These are phyloP conservation scores for Graphilbum fragrans DNA, from an alignment of 2,329 filamentous ascomycete species.

Conservation along the genomic window DNA sequence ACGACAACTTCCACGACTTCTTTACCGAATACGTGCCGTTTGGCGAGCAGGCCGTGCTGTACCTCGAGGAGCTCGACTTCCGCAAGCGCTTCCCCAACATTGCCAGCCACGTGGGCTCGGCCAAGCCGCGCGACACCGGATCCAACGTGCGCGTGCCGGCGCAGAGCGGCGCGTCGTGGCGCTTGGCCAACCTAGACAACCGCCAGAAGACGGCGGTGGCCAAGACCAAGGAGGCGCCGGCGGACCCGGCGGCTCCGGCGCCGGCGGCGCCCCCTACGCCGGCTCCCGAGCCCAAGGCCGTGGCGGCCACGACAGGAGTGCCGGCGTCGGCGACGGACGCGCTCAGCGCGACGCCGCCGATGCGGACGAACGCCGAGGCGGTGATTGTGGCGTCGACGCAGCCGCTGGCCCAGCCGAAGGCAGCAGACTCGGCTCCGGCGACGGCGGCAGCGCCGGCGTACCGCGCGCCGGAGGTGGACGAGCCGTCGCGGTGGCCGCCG, in stretches of 20 bases:
- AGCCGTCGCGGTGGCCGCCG: conserved; percentile 51
- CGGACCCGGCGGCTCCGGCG: not conserved
- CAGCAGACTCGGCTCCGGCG: conserved; percentile 12
- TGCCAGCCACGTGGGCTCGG: conserved; percentile 32
- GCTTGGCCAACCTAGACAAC: conserved; percentile 51
- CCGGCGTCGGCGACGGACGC: not conserved
- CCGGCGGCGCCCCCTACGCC: conserved; percentile 12
- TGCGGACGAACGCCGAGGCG: not conserved
- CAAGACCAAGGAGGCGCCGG: conserved; percentile 13
- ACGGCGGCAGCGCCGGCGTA: conserved; percentile 18
- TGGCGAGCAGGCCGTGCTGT: conserved; percentile 87
- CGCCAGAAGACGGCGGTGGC: conserved; percentile 34
- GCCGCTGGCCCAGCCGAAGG: conserved; percentile 11
- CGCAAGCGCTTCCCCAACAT: conserved; percentile 62
- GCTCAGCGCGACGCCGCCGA: not conserved
- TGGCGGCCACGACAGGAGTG: not conserved
- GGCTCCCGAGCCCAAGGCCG: conserved; percentile 10
- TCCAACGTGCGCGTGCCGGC: conserved; percentile 72
- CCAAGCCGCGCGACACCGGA: conserved; percentile 41
- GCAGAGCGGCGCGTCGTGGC: conserved; percentile 76
- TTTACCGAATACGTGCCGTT: conserved; percentile 96
- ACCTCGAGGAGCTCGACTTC: conserved; percentile 92
- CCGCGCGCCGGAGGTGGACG: conserved; percentile 50
- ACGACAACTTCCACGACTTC: conserved; percentile 95
- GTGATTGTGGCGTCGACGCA: conserved; percentile 9